Base-by-base conservation (phyloP, 208 protist species). In the Trypanosoma theileri region DNA sequence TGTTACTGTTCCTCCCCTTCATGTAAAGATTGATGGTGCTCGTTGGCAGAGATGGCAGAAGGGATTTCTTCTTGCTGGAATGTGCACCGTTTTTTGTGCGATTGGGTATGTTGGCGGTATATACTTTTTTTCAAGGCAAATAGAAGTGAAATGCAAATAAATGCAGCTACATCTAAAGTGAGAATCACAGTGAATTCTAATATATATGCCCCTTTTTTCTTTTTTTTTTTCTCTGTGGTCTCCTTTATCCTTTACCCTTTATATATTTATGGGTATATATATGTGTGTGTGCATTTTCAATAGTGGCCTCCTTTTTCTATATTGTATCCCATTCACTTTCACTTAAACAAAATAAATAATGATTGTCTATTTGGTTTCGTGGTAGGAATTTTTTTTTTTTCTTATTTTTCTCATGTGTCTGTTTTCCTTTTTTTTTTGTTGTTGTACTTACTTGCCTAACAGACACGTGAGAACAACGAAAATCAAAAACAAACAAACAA, bases 61-160 rank as follows among this genome's bases (percentile, higher is more conserved):
- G 45, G 44, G 4, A 21, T 42, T 35, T 41, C 21, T 26, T 22
- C 57, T 66, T 42, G 19, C 35, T 44, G 16, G 22, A 10, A 8
- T 66, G 11, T 66, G 45, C 17, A 16, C 4, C 17, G 1, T 66
- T 4, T 66, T 66, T 45, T 45, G 28, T n/a, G 17, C 19, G 2
- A 9, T 66, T 28, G 61, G 61, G 26, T 66, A 56, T 55, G 7
- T 41, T 57, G 22, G 45, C 40, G 61, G 61, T 28, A 66, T 41
- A 28, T 57, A 13, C 13, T 31, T 66, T 19, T 55, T 44, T 40
- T 26, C 4, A 17, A 45, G 28, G 13, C 1, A 3, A 3, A 55
- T 17, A 45, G 4, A 19, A 0, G 22, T 22, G 12, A 44, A 44
- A 66, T 35, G 4, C 28, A 35, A 66, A 21, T 7, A 51, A 65